Base-by-base conservation (phyloP, 2,329 filamentous ascomycete genomes). In the Pseudocercospora vitis region DNA sequence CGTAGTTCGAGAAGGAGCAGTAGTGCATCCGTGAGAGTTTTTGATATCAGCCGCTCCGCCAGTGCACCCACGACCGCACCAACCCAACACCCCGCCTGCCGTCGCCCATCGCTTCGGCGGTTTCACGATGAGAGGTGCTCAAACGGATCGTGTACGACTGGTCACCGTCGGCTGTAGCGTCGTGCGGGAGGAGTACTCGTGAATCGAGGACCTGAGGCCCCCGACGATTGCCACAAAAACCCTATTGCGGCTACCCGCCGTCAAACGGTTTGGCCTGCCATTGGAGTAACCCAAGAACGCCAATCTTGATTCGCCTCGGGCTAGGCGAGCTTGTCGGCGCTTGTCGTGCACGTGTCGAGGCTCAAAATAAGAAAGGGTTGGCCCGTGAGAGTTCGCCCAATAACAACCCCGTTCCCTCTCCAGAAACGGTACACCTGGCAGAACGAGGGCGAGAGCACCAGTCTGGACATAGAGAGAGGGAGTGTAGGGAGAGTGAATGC, bases 341-440 rank as follows among this genome's bases (percentile, higher is more conserved):
- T 39, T 39, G 35, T 39, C 35, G 18, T 19, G 35, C 35, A 39
- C 35, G 35, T 39, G 35, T 35, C 32, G 18, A 39, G n/a, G 33
- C 7, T 11, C n/a, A 29, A 29, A 11, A 29, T 6, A 29, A 29
- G 11, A 29, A 6, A 29, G 26, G 26, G 26, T 7, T 6, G 26
- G 26, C 26, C 6, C 6, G 11, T 11, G 11, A 29, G 26, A 11
- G 11, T 29, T 29, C 26, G 26, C 11, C 11, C 26, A 32, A 33
- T n/a, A n/a, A n/a, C n/a, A n/a, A n/a, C n/a, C n/a, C n/a, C n/a
- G n/a, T n/a, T n/a, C n/a, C n/a, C n/a, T n/a, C n/a, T n/a, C n/a
- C n/a, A n/a, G n/a, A n/a, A n/a, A n/a, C n/a, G n/a, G n/a, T n/a
- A n/a, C n/a, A n/a, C n/a, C n/a, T n/a, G n/a, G n/a, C n/a, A n/a